Evolutionary conservation across 768 basidiomycete species (phyloP), one percentile per base, ranked within the genome.

Genomic region (Dentipellis sp.): DNA sequence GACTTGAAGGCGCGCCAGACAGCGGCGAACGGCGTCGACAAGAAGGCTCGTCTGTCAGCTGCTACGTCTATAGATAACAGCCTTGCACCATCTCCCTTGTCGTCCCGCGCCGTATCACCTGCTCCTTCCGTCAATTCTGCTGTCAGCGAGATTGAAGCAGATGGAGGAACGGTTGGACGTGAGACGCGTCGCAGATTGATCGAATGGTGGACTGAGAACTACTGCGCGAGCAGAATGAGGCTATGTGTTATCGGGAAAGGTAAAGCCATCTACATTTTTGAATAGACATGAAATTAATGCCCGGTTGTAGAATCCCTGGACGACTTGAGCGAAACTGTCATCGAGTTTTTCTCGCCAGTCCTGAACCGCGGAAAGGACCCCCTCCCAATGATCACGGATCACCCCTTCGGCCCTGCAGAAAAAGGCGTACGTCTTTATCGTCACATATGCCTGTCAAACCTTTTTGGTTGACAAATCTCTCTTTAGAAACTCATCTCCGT

Each of bases 161-260:
- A 88, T 69, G 84, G 92, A 40, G 88, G 90, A 47, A 75, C 72
- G 16, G 76, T 89, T 58, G 93, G 93, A 50, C 81, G 84, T 53
- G 92, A 91, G 68, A 87, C 81, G 4, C 82, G 87, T 52, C 79
- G 89, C 39, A 75, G 91, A 59, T 69, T 92, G 38, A 77, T 92
- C 17, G 85, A 91, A 69, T 93, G 91, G 91, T 93, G 91, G 91
- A 72, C 65, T 37, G 74, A 76, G 52, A 86, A 90, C 64, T 93
- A 93, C 64, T 89, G 85, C 58, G 88, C 91, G 1, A 82, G 83
- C 66, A 74, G 88, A 38, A 93, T 93, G 91, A 78, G 79, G 40
- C 67, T 93, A 34, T 88, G 86, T 62, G 75, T 93, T 37, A 74
- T 92, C 38, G 91, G 91, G 22, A 84, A 82, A 78, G 88, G 91